Evolutionary conservation across 139 green algal genomes (phyloP), one percentile per base, ranked within the genome.

Genomic region (Marvania coccoides): DNA sequence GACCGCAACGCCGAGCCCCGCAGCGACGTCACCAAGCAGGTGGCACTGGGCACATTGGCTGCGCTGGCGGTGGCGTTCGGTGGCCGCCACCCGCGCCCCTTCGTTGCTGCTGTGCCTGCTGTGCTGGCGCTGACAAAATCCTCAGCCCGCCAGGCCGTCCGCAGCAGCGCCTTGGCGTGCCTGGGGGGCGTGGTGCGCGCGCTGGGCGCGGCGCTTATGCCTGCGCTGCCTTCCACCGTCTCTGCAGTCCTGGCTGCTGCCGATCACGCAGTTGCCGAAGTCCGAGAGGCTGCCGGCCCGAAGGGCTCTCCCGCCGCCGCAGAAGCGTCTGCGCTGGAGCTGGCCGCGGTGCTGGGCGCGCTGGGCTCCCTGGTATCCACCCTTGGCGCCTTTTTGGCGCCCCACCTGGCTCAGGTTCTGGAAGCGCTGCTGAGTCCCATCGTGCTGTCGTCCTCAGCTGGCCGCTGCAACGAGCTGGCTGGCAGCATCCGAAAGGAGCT

Each of bases 371-470:
- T 94, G 23, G 71, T 89, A 1, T 54, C 78, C 23, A 47, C 45
- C 5, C 65, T 94, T 3, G 83, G 81, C 6, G 67, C 77, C 0
- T 90, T 94, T 61, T 37, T 94, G 45, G 81, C 70, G 36, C 84
- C 87, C 1, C 81, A 92, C 65, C 63, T 93, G 38, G 42, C 68
- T 2, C 26, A 51, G 13, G 33, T 91, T 23, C 75, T 94, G 60
- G 36, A 39, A 23, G 69, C 88, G 65, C 71, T 88, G 65, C 72
- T 91, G 59, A 65, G 79, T 53, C 75, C 79, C 0, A 57, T 31
- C 3, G 35, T 79, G 35, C 39, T 76, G 10, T 3, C 14, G 34
- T 75, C 57, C 63, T 39, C 35, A 1, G 37, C 65, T 4, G 61
- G 55, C 9, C 29, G 39, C n/a, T 72, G 65, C 58, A 15, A 33